A percentile compares a stretch with the other conserved stretches of the same genome.
Conservation (phyloP, 2,329 filamentous ascomycete species). For the Triangularia setosa region DNA sequence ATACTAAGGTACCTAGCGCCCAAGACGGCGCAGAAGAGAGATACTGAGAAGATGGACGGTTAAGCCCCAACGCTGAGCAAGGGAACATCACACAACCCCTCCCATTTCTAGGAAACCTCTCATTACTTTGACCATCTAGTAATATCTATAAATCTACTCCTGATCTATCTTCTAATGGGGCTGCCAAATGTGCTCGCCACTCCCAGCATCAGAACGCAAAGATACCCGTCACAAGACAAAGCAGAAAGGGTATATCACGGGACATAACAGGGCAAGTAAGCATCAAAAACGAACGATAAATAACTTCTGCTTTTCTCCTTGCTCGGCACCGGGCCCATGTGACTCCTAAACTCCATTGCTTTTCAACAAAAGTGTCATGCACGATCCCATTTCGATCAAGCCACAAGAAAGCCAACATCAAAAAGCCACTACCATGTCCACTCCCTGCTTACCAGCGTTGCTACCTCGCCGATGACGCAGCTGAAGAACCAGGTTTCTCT, state of each 20-base stretch:
- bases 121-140: background rate
- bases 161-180: background rate
- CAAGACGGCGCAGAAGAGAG: no score
- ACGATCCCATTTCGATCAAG: background rate
- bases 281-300: background rate
- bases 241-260: background rate
- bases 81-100: no score
- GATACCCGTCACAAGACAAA: background rate
- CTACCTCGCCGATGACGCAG: background rate
- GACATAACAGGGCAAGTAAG: background rate
- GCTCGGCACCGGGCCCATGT: background rate
- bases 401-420: background rate
- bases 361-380: background rate
- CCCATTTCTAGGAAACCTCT: background rate
- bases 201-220: background rate
- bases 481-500: background rate
- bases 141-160: background rate
- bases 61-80: no score
- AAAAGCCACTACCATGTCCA: background rate
- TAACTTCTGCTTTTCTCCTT: background rate
- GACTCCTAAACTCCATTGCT: background rate
- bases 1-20: no score
- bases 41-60: no score
- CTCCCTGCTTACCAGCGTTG: background rate
- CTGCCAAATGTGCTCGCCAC: background rate